Evolutionary conservation across 768 basidiomycete species (phyloP).

Genomic region (Leccinum longicurvipes): DNA sequence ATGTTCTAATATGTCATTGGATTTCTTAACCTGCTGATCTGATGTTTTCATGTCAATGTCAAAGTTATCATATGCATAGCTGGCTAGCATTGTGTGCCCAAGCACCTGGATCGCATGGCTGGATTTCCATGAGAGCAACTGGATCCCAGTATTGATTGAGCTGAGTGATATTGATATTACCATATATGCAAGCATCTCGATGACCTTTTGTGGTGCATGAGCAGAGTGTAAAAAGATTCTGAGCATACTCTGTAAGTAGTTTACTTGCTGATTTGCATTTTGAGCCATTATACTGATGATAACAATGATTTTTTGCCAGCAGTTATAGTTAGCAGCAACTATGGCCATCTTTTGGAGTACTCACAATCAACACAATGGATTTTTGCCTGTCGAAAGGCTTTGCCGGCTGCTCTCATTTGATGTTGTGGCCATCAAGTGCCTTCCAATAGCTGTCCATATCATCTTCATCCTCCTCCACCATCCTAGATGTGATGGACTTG

Average conservation of each 20-base stretch:
- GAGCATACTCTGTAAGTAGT: background rate
- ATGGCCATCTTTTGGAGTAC: too few species aligned
- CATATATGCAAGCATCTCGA: background rate
- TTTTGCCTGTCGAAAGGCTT: too few species aligned
- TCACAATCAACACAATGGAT: too few species aligned
- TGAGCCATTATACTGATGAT: background rate
- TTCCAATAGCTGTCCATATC: too few species aligned
- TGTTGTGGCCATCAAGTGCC: too few species aligned
- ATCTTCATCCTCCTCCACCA: too few species aligned
- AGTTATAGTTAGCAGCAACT: too few species aligned
- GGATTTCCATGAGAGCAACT: background rate
- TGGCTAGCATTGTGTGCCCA: background rate
- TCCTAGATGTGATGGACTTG: too few species aligned
- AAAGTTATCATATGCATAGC: slow-evolving; percentile 7
- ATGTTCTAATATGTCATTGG: background rate
- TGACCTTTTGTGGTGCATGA: slow-evolving; percentile 1
- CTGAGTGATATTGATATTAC: background rate
- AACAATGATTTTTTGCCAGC: background rate
- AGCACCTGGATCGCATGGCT: background rate
- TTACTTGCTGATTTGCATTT: background rate
- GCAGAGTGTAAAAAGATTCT: slow-evolving; percentile 2
- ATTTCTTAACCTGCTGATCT: background rate
- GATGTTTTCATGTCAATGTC: background rate
- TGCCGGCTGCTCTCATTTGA: too few species aligned
- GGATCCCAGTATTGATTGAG: background rate